Conservation (phyloP, 192 early-diverging fungal genomes). For the Entomortierella parvispora region DNA sequence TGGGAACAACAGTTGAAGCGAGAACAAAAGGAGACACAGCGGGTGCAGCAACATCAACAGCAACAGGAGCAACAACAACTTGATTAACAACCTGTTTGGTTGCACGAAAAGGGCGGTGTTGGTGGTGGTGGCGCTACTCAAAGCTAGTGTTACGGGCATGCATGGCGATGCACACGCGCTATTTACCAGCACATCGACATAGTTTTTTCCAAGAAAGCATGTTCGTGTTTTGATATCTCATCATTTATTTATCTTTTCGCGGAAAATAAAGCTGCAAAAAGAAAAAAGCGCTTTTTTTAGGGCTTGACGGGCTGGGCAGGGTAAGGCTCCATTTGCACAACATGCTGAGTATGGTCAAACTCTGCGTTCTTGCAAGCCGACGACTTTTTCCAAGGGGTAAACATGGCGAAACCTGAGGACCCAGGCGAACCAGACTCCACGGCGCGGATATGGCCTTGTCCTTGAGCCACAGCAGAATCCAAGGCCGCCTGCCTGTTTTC, state of each 20-base stretch:
- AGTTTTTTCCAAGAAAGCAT: too few species aligned
- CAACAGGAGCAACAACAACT: background rate
- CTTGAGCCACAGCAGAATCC: too few species aligned
- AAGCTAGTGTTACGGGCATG: too few species aligned
- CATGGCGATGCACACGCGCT: too few species aligned
- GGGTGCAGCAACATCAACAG: background rate
- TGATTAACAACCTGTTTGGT: too few species aligned
- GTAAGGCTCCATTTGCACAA: background rate
- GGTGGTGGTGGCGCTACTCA: too few species aligned
- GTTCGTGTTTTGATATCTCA: background rate
- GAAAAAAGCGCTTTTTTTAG: background rate
- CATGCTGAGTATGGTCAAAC: constrained; percentile 2
- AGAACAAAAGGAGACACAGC: background rate
- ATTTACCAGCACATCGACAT: too few species aligned
- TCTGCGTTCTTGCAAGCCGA: background rate
- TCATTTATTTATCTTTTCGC: background rate
- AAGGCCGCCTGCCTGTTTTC: background rate
- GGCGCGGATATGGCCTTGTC: too few species aligned
- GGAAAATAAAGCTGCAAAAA: background rate
- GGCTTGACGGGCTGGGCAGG: background rate
- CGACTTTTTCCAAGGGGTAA: too few species aligned
- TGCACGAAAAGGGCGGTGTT: too few species aligned
- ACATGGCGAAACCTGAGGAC: background rate
- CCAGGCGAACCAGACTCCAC: background rate
- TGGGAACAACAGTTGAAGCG: background rate